A percentile compares a stretch with the other conserved stretches of the same genome.
Evolutionary conservation across 352 stramenopile genomes (phyloP).

Genomic region (Lagenidium sp.): DNA sequence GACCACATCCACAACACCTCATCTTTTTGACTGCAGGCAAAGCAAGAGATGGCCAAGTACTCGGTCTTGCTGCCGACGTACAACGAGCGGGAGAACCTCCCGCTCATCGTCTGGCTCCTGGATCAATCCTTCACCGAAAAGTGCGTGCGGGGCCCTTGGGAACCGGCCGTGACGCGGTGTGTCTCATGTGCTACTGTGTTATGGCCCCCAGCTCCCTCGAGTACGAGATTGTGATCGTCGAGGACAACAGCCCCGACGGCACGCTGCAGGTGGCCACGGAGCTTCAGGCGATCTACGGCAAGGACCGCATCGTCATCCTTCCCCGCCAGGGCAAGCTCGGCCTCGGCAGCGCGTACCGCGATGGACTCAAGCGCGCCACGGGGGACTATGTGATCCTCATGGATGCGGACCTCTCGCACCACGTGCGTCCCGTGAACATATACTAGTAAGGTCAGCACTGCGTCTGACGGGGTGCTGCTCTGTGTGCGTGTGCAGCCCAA

Average conservation of each 20-base stretch:
- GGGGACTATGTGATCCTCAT: constrained; percentile 97
- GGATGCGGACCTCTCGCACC: constrained; percentile 98
- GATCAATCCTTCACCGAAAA: constrained; percentile 90
- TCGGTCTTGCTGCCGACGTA: constrained; percentile 97
- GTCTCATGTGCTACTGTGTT: background rate
- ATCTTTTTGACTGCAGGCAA: no score
- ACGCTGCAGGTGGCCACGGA: constrained; percentile 92
- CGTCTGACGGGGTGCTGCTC: no score
- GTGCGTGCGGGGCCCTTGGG: constrained; percentile 19
- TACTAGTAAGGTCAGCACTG: no score
- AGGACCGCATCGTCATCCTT: constrained; percentile 90
- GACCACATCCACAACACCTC: no score
- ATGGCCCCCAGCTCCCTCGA: constrained; percentile 46
- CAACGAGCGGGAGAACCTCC: constrained; percentile 98
- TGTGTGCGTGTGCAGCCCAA: constrained; percentile 73
- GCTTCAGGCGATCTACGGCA: constrained; percentile 87
- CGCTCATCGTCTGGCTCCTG: constrained; percentile 96
- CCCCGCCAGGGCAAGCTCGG: constrained; percentile 94
- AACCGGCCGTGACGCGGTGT: background rate
- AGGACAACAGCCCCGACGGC: constrained; percentile 96
- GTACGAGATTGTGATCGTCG: constrained; percentile 97
- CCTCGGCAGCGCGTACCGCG: constrained; percentile 94
- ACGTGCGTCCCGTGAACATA: no score
- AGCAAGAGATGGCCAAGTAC: constrained; percentile 50
- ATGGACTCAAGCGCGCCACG: constrained; percentile 89